Conservation (phyloP, 1,284 basidiomycete species). For the Rhodotorula glutinis region DNA sequence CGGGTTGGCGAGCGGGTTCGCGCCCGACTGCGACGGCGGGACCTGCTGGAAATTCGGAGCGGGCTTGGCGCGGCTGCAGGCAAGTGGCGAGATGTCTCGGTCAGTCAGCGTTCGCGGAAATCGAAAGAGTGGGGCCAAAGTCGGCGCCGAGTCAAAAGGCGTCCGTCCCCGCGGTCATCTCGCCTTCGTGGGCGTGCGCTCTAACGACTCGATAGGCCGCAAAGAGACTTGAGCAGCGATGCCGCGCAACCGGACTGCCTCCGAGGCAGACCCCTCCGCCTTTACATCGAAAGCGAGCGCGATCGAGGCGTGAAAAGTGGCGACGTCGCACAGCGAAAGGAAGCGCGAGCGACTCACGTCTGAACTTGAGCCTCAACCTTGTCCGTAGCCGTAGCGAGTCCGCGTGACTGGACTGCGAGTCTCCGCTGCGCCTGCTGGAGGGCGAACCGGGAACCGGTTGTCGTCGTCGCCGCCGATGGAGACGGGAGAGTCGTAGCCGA, state of each 20-base stretch:
- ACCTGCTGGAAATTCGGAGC: conserved; percentile 33
- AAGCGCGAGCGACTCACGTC: conserved; percentile 19
- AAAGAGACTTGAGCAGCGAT: too few relatives aligned
- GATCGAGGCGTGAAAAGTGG: too few relatives aligned
- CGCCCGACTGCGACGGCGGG: conserved; percentile 18
- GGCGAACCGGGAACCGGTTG: conserved; percentile 18
- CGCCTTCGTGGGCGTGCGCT: too few relatives aligned
- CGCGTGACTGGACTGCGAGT: neutral
- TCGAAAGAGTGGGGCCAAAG: too few relatives aligned
- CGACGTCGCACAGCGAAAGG: too few relatives aligned
- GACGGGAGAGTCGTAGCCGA: neutral
- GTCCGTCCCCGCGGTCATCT: too few relatives aligned
- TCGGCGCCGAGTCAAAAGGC: neutral
- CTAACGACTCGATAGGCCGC: too few relatives aligned
- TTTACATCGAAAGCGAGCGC: too few relatives aligned
- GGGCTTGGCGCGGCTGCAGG: conserved; percentile 27
- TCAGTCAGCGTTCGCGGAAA: too few relatives aligned
- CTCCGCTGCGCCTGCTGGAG: neutral
- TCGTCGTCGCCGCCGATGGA: too few relatives aligned
- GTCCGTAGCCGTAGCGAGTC: conserved; percentile 24
- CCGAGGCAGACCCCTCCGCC: too few relatives aligned
- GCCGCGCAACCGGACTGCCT: too few relatives aligned
- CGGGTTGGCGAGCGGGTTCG: conserved; percentile 13
- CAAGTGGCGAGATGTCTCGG: neutral
- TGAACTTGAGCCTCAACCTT: conserved; percentile 28